These are phyloP conservation scores for Aspergillus heteromorphus DNA, from an alignment of 495 filamentous ascomycete genomes.

Conservation along the genomic window DNA sequence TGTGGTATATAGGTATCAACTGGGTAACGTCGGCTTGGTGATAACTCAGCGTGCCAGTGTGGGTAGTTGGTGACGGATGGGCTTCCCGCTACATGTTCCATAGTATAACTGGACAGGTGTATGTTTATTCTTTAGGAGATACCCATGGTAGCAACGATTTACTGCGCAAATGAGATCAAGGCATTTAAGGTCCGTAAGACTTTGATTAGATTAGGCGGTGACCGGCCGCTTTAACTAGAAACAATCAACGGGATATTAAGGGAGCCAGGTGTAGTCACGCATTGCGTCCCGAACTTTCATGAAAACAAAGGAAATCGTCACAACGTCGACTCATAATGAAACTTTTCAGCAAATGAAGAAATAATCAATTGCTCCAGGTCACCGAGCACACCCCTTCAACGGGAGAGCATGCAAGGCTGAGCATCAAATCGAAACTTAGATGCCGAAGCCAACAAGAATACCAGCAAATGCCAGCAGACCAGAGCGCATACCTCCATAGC, in stretches of 20 bases:
- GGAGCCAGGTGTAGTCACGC: not conserved
- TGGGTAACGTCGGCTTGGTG: too few species aligned
- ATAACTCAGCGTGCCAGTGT: not conserved
- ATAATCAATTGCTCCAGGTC: not conserved
- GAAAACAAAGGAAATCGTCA: not conserved
- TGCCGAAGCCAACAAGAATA: slow-evolving; percentile 6
- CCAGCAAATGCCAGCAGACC: slow-evolving; percentile 3
- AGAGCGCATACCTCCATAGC: not conserved
- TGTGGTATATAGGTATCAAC: not conserved
- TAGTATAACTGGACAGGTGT: slow-evolving; percentile 11
- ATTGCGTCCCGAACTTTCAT: slow-evolving; percentile 2
- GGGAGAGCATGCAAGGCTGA: not conserved
- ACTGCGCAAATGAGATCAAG: slow-evolving; percentile 6
- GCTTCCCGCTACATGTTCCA: slow-evolving; percentile 6
- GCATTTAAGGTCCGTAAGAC: slow-evolving; percentile 1
- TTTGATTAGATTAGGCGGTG: slow-evolving; percentile 10
- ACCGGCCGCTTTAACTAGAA: slow-evolving; percentile 4
- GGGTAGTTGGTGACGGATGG: slow-evolving; percentile 1
- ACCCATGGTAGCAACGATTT: slow-evolving; percentile 21
- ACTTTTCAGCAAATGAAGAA: not conserved
- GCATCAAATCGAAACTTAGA: not conserved
- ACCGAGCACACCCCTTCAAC: not conserved
- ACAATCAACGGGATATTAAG: slow-evolving; percentile 3
- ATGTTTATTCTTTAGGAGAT: slow-evolving; percentile 25
- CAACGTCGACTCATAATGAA: not conserved